A percentile compares a stretch with the other conserved stretches of the same genome.
Evolutionary conservation across 2,329 filamentous ascomycete species (phyloP).

Genomic region (Trichoderma hamatum): DNA sequence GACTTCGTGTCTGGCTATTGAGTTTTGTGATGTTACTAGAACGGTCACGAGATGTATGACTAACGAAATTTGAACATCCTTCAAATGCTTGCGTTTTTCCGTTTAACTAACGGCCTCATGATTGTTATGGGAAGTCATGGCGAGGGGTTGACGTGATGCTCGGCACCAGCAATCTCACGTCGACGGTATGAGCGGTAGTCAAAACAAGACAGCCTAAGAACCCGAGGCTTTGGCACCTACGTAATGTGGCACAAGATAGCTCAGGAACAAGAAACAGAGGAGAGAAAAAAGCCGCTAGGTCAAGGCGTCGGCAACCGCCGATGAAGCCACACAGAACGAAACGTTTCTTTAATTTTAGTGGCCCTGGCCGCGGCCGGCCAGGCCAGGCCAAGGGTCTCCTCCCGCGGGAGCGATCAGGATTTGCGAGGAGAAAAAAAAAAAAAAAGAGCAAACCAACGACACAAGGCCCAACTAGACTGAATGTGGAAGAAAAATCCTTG

Average conservation of each 20-base stretch:
- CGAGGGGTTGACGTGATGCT: background rate
- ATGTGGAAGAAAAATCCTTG: background rate
- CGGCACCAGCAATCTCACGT: background rate
- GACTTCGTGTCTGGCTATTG: background rate
- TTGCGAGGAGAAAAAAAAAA: background rate
- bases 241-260: constrained; percentile 13
- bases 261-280: background rate
- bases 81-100: background rate
- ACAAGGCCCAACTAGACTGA: background rate
- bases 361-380: background rate
- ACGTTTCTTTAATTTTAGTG: background rate
- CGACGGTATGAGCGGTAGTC: background rate
- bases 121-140: background rate
- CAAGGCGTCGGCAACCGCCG: constrained; percentile 1
- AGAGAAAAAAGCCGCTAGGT: background rate
- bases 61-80: background rate
- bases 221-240: background rate
- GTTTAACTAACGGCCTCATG: background rate
- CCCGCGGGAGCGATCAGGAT: background rate
- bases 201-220: background rate
- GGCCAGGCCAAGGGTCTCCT: background rate
- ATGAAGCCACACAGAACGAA: constrained; percentile 1
- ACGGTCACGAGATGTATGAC: background rate
- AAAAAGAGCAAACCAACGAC: background rate
- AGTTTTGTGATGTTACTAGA: background rate